Base-by-base conservation (phyloP, 1,284 basidiomycete genomes). In the Tausonia pullulans region DNA sequence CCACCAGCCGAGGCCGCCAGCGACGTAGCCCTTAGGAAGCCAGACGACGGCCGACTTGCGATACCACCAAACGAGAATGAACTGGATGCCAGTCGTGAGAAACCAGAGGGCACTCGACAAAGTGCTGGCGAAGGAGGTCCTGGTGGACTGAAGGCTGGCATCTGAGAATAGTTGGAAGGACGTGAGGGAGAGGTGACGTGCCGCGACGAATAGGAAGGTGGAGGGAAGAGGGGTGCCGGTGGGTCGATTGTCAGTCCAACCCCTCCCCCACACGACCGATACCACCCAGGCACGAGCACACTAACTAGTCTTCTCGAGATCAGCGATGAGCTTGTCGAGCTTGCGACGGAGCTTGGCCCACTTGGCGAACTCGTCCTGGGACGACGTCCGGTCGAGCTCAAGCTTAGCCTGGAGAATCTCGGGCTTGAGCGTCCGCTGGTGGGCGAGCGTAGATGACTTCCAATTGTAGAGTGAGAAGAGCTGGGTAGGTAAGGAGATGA, bases 281-380 rank as follows among this genome's bases (percentile, higher is more conserved):
- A 44, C 11, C 39, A 40, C 11, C 7, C 27, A 51, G n/a, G 44
- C 65, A 46, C 4, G 7, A 55, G 13, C 8, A 61, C 16, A 85
- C 88, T 77, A 75, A 92, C 90, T 98, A 69, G 89, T 81, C 75
- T 86, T 87, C 78, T 98, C 95, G n/a, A 98, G 80, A 60, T 98
- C 91, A 44, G 84, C 83, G n/a, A 96, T 75, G 5, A 87, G 88
- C 77, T 96, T 97, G 78, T 99, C 96, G 46, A 97, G 85, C 69
- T 83, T 89, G 68, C 96, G 78, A 71, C 89, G 80, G 71, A 98
- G 78, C 78, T 93, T 95, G 55, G 95, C 95, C 96, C 96, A 98
- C 78, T 93, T 98, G 14, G 94, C 90, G 75, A 99, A 98, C 74
- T 98, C 88, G 74, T 98, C 95, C 74, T 98, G 95, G 11, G 91